These are phyloP conservation scores for Rubia balearica DNA, from an alignment of 305 asterid genomes.

Conservation along the genomic window DNA sequence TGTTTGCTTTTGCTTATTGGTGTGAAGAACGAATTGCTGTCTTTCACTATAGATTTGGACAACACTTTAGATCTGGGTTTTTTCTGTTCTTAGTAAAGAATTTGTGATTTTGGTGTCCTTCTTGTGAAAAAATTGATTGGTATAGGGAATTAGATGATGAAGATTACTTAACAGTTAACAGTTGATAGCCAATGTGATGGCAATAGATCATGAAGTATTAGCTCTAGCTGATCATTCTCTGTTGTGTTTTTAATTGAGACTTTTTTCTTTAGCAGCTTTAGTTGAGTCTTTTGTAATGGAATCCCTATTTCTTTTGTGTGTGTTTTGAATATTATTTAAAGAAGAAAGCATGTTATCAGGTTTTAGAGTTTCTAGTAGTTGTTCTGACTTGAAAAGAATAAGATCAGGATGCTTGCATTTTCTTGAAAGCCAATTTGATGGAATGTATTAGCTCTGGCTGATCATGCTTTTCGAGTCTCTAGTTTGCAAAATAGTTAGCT, in stretches of 20 bases:
- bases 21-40: too few relatives aligned
- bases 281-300: too few relatives aligned
- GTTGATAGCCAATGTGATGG: conserved; percentile 55
- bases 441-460: conserved; percentile 91
- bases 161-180: conserved; percentile 7
- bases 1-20: too few relatives aligned
- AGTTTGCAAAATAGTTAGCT: neutral
- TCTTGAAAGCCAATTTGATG: conserved; percentile 50
- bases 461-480: conserved; percentile 34
- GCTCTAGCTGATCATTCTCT: conserved; percentile 85
- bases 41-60: too few relatives aligned
- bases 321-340: neutral
- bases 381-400: neutral
- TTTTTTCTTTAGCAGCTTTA: too few relatives aligned
- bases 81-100: neutral
- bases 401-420: neutral
- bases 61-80: too few relatives aligned
- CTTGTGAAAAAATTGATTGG: too few relatives aligned
- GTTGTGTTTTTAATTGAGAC: neutral
- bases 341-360: too few relatives aligned
- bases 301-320: too few relatives aligned
- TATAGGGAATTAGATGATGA: conserved; percentile 41
- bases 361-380: too few relatives aligned
- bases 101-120: neutral
- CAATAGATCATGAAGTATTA: conserved; percentile 60